A percentile compares a stretch with the other conserved stretches of the same genome.
These are phyloP conservation scores for Auricularia cornea DNA, from an alignment of 768 basidiomycete genomes.

Conservation along the genomic window DNA sequence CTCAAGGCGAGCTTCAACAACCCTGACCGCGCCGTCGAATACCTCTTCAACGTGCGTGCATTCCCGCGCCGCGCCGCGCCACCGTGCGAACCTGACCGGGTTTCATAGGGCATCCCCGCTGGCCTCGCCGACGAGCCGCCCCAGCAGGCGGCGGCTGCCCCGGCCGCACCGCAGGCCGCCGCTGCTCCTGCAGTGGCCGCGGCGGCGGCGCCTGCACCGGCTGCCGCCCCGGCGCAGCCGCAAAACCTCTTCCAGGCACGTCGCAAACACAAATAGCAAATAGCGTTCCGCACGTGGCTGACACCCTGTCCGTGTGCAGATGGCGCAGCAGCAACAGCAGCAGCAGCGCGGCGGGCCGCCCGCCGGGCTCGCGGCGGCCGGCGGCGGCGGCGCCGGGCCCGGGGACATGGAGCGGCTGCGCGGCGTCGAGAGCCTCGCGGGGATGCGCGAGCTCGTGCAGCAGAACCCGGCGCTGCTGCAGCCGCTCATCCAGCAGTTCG, in stretches of 20 bases:
- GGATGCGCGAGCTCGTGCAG: slow-evolving; percentile 61
- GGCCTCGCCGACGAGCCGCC: slow-evolving; percentile 47
- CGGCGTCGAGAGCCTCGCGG: slow-evolving; percentile 56
- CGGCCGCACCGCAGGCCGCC: slow-evolving; percentile 24
- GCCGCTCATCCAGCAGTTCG: slow-evolving; percentile 76
- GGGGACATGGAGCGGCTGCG: slow-evolving; percentile 35
- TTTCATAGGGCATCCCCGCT: slow-evolving; percentile 81
- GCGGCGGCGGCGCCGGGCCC: slow-evolving; percentile 22
- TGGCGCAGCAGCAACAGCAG: slow-evolving; percentile 61
- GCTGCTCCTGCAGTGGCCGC: slow-evolving; percentile 31
- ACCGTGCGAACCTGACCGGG: no score
- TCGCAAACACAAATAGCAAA: not conserved
- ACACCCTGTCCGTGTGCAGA: slow-evolving; percentile 28
- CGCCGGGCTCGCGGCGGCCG: slow-evolving; percentile 25
- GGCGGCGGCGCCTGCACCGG: slow-evolving; percentile 23
- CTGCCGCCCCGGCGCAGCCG: slow-evolving; percentile 38
- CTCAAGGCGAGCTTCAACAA: slow-evolving; percentile 94
- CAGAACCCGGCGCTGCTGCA: slow-evolving; percentile 76
- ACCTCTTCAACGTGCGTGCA: slow-evolving; percentile 69
- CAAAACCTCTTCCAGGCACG: slow-evolving; percentile 84
- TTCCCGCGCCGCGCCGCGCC: no score
- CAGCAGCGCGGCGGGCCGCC: slow-evolving; percentile 31
- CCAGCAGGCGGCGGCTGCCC: not conserved
- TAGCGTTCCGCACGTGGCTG: not conserved
- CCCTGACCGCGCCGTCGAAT: slow-evolving; percentile 96